Evolutionary conservation across 73 alveolate genomes (phyloP).

Genomic region (Uronychia setigera): DNA sequence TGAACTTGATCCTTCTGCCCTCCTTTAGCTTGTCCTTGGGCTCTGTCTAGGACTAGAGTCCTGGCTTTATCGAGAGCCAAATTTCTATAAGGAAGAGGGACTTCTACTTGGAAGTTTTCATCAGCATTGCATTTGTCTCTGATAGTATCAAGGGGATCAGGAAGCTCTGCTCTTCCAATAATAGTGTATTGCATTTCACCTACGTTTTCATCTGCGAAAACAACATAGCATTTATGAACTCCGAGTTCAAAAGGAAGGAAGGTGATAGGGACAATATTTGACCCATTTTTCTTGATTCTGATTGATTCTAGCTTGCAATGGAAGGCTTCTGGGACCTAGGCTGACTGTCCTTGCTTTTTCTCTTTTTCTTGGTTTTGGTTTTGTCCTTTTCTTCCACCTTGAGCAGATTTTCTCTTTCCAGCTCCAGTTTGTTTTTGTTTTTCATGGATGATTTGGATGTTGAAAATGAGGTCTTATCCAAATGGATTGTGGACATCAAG

Average conservation of each 20-base stretch:
- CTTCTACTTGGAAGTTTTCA: conserved; percentile 68
- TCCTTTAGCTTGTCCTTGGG: conserved; percentile 37
- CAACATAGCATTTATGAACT: conserved; percentile 90
- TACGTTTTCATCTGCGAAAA: conserved; percentile 92
- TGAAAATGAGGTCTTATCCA: conserved; percentile 65
- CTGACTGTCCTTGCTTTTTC: conserved; percentile 37
- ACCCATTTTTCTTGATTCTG: conserved; percentile 75
- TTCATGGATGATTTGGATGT: conserved; percentile 67
- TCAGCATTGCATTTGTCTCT: conserved; percentile 84
- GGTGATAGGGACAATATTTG: conserved; percentile 80
- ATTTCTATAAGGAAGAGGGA: conserved; percentile 59
- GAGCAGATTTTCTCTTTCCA: conserved; percentile 18
- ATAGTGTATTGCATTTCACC: conserved; percentile 97
- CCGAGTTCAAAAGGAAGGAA: conserved; percentile 96
- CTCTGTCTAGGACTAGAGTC: conserved; percentile 68
- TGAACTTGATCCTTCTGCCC: conserved; percentile 6
- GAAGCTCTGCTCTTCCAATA: conserved; percentile 94
- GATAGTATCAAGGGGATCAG: conserved; percentile 88
- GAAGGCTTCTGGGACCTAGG: conserved; percentile 76
- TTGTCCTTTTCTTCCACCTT: conserved; percentile 24
- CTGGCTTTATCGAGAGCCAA: conserved; percentile 68
- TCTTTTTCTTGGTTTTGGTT: conserved; percentile 25
- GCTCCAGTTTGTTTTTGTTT: conserved; percentile 40
- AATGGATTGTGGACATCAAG: conserved; percentile 67
- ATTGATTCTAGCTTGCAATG: conserved; percentile 69